phyloP scores from a whole-genome alignment of 2,329 filamentous ascomycete species.

The Microcera coccophila region DNA sequence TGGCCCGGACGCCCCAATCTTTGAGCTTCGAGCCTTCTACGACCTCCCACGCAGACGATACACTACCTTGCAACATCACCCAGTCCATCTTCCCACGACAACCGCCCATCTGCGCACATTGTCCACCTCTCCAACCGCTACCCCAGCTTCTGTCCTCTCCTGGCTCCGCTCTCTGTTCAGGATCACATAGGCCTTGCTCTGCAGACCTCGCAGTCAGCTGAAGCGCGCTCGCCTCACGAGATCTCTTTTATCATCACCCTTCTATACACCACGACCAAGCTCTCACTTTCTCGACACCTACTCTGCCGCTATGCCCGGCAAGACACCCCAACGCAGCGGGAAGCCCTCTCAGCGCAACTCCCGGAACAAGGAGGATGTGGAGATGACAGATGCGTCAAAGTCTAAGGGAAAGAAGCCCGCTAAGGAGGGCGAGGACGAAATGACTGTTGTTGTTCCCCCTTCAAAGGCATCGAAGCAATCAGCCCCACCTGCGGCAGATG shows the following conservation, averaged over 20 bases:
- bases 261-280: no score
- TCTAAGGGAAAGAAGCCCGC: conserved; percentile 59
- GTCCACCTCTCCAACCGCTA: conserved; percentile 6
- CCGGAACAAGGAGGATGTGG: conserved; percentile 60
- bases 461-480: conserved; percentile 61
- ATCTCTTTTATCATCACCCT: conserved; percentile 19
- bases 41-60: conserved; percentile 22
- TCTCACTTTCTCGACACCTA: conserved; percentile 4
- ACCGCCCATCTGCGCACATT: conserved; percentile 1
- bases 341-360: conserved; percentile 65
- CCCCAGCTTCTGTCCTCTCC: conserved; percentile 3
- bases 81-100: conserved; percentile 3
- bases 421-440: conserved; percentile 71
- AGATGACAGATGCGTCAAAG: conserved; percentile 68
- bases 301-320: conserved; percentile 59
- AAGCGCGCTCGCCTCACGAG: conserved; percentile 25
- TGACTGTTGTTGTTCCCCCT: conserved; percentile 76
- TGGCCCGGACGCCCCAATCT: conserved; percentile 20
- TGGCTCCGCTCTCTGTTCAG: conserved; percentile 1
- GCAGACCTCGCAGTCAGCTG: conserved; percentile 20
- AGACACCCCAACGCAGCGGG: conserved; percentile 69
- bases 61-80: conserved; percentile 13
- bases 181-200: conserved; percentile 5
- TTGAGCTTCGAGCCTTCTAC: conserved; percentile 32
- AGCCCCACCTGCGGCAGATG: conserved; percentile 55